Evolutionary conservation across 495 filamentous ascomycete species (phyloP), one percentile per base, ranked within the genome.

Genomic region (Thermothielavioides terrestris): DNA sequence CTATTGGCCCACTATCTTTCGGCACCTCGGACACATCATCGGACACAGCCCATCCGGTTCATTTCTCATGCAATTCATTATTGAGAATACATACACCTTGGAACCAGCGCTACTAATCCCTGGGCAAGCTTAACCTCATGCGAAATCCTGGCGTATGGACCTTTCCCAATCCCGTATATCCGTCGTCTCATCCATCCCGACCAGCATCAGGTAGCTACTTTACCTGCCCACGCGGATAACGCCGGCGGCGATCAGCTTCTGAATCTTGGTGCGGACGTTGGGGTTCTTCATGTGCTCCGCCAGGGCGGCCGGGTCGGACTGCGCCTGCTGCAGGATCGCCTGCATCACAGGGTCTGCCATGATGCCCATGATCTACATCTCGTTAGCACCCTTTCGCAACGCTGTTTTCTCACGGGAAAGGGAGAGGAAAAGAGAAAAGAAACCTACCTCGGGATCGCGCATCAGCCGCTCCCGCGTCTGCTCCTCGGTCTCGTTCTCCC

Each of bases 321-420:
- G 95, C 41, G 92, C 92, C 72, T 96, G 89, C 66, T 92, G 86
- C 32, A 98, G 81, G 57, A 97, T 98, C 62, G 84, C 86, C 68
- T 97, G 88, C 94, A 97, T 97, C 60, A 98, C 82, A 4, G 92
- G 92, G 61, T 97, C 94, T 65, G 85, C 80, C 63, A 96, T 84
- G 62, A 97, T 94, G 46, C 77, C 70, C 79, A 92, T 83, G 65
- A 95, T 91, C 84, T 92, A 52, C 14, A 43, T 1, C 3, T 11
- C 11, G 59, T 77, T 68, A 79, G 71, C 25, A 42, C 6, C 14
- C 8, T 7, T 4, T 10, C n/a, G n/a, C n/a, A n/a, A n/a, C n/a
- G n/a, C n/a, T n/a, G n/a, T n/a, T n/a, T n/a, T n/a, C n/a, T n/a
- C n/a, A n/a, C n/a, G n/a, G n/a, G n/a, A n/a, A n/a, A n/a, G n/a